Evolutionary conservation across 2,329 filamentous ascomycete genomes (phyloP).

Genomic region (Sarocladium strictum): DNA sequence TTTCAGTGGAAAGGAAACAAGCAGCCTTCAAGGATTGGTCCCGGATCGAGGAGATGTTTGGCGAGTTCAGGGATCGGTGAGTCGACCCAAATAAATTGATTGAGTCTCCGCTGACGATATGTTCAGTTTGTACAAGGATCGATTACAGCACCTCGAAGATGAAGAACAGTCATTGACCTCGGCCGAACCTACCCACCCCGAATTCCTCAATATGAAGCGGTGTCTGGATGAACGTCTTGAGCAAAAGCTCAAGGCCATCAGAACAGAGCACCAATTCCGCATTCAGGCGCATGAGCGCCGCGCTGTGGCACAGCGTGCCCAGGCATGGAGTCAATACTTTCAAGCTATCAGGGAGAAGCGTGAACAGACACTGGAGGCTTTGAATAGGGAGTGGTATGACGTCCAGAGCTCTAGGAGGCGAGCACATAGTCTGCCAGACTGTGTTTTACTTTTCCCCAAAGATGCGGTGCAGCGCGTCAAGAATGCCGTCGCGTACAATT

Average conservation of each 20-base stretch:
- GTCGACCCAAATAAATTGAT: constrained; percentile 18
- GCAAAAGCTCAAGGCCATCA: constrained; percentile 71
- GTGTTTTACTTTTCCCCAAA: constrained; percentile 73
- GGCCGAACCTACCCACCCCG: constrained; percentile 71
- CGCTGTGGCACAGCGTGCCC: constrained; percentile 74
- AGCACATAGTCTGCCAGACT: constrained; percentile 75
- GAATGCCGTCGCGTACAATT: constrained; percentile 88
- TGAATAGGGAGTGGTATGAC: constrained; percentile 87
- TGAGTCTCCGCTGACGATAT: constrained; percentile 17
- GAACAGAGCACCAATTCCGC: constrained; percentile 67
- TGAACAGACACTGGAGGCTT: constrained; percentile 70
- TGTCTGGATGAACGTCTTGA: constrained; percentile 78
- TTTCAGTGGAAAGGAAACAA: constrained; percentile 68
- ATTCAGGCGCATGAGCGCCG: constrained; percentile 66
- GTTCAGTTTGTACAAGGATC: constrained; percentile 76
- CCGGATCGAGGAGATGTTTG: constrained; percentile 83
- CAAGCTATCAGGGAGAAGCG: constrained; percentile 79
- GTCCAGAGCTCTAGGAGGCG: constrained; percentile 84
- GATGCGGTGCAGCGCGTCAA: constrained; percentile 70
- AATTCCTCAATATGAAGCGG: constrained; percentile 84
- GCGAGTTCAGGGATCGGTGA: constrained; percentile 73
- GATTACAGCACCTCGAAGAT: constrained; percentile 71
- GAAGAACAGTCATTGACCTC: constrained; percentile 58
- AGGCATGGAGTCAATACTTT: constrained; percentile 86
- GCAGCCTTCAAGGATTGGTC: constrained; percentile 73